A percentile compares a stretch with the other conserved stretches of the same genome.
Conservation (phyloP, 495 filamentous ascomycete genomes). For the Daldinia childiae region DNA sequence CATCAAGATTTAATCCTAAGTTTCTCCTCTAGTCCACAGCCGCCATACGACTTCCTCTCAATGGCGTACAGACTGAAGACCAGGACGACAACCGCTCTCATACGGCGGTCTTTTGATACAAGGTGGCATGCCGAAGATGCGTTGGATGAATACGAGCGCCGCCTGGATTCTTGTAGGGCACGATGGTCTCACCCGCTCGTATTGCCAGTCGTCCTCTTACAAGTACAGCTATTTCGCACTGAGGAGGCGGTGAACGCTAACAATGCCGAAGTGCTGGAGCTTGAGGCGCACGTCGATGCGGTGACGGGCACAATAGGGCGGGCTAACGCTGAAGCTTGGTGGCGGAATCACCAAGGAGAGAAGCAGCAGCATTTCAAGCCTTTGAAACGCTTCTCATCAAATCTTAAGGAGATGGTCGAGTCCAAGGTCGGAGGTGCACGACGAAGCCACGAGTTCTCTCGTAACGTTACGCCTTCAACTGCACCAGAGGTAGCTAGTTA, state of each 20-base stretch:
- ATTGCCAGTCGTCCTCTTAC: conserved; percentile 44
- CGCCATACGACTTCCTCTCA: conserved; percentile 51
- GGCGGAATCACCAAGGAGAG: conserved; percentile 32
- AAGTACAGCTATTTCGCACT: conserved; percentile 48
- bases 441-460: conserved; percentile 24
- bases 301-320: conserved; percentile 46
- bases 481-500: conserved; percentile 19
- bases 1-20: conserved; percentile 47
- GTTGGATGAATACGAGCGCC: conserved; percentile 47
- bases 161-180: conserved; percentile 46
- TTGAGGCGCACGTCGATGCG: conserved; percentile 46
- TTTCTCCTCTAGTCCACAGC: conserved; percentile 48
- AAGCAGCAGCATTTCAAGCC: conserved; percentile 32
- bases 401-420: conserved; percentile 42
- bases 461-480: conserved; percentile 6
- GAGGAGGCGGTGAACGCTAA: conserved; percentile 48
- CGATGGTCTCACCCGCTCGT: conserved; percentile 50
- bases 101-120: conserved; percentile 49
- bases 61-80: conserved; percentile 47
- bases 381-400: conserved; percentile 38
- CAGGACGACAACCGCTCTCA: conserved; percentile 42
- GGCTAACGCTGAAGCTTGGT: conserved; percentile 43
- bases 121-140: conserved; percentile 46
- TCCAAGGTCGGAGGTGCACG: conserved; percentile 29
- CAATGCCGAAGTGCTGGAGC: conserved; percentile 41